phyloP scores from a whole-genome alignment of 2,329 filamentous ascomycete genomes.

The Arthrobotrys megalospora region DNA sequence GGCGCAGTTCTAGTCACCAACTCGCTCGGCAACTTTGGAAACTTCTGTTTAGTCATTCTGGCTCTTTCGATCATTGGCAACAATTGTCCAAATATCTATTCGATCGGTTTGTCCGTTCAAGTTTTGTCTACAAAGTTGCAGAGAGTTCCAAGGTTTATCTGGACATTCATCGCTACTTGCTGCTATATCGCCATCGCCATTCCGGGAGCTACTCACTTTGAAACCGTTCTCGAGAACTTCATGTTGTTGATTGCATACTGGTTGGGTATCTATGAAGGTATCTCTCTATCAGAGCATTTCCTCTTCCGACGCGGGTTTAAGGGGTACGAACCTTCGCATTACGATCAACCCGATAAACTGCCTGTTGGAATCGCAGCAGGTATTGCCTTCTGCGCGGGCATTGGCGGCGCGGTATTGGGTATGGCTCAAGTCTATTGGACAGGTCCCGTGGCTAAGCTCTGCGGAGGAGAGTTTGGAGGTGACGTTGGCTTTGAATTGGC shows the following conservation, averaged over 20 bases:
- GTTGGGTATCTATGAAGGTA: slow-evolving; percentile 80
- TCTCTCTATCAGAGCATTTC: slow-evolving; percentile 78
- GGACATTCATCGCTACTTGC: slow-evolving; percentile 75
- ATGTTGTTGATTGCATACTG: slow-evolving; percentile 80
- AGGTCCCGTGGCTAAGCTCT: slow-evolving; percentile 77
- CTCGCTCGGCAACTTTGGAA: slow-evolving; percentile 76
- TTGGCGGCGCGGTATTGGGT: slow-evolving; percentile 77
- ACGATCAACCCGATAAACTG: slow-evolving; percentile 73
- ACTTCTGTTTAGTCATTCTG: slow-evolving; percentile 79
- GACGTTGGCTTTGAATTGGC: slow-evolving; percentile 75
- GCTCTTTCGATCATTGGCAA: slow-evolving; percentile 79
- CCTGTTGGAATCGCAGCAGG: slow-evolving; percentile 77
- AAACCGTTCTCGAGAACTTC: slow-evolving; percentile 77
- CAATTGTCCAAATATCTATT: slow-evolving; percentile 82
- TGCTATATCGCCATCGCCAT: slow-evolving; percentile 80
- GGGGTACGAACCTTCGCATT: slow-evolving; percentile 75
- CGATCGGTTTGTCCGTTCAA: slow-evolving; percentile 77
- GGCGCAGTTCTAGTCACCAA: slow-evolving; percentile 76
- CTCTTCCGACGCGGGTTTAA: slow-evolving; percentile 76
- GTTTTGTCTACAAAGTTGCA: slow-evolving; percentile 75
- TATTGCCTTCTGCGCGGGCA: slow-evolving; percentile 75
- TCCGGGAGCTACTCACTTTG: slow-evolving; percentile 78
- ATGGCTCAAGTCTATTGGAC: slow-evolving; percentile 80
- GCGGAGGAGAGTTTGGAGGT: slow-evolving; percentile 71
- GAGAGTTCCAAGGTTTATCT: slow-evolving; percentile 77